Percentiles rank a stretch among this genome's conserved stretches.
phyloP scores from a whole-genome alignment of 192 early-diverging fungal genomes.

The Geranomyces michiganensis region DNA sequence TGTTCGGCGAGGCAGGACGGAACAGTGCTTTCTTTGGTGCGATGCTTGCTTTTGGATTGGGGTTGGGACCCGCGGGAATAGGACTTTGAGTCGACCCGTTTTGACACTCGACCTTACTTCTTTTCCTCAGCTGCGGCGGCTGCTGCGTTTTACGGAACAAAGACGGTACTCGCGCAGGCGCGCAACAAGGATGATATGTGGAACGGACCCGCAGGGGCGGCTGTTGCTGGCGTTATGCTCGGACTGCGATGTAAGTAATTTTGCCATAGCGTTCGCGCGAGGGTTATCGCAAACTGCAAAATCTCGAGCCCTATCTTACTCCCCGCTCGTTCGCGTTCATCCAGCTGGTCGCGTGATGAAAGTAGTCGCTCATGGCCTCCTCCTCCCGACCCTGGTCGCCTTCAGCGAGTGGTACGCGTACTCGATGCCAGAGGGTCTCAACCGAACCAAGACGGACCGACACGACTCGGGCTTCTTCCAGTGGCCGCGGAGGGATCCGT shows the following conservation, averaged over 20 bases:
- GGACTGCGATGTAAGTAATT: constrained; percentile 27
- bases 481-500: constrained; percentile 31
- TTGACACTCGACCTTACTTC: neutral
- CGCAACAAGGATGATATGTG: constrained; percentile 28
- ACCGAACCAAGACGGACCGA: neutral
- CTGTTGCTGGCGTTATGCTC: constrained; percentile 23
- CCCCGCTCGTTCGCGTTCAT: no score
- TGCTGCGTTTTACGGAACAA: constrained; percentile 30
- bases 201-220: constrained; percentile 22
- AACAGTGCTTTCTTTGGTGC: constrained; percentile 17
- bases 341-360: constrained; percentile 18
- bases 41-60: neutral
- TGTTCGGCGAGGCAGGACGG: constrained; percentile 12
- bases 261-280: no score
- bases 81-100: no score
- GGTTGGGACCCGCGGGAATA: no score
- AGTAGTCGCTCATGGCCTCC: constrained; percentile 21
- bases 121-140: constrained; percentile 4
- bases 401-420: constrained; percentile 1
- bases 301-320: no score
- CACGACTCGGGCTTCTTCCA: constrained; percentile 22
- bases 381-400: constrained; percentile 19
- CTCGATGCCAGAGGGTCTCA: neutral
- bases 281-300: no score
- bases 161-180: constrained; percentile 14